Conservation (phyloP, 2,329 filamentous ascomycete genomes). For the Paramyrothecium sp. region DNA sequence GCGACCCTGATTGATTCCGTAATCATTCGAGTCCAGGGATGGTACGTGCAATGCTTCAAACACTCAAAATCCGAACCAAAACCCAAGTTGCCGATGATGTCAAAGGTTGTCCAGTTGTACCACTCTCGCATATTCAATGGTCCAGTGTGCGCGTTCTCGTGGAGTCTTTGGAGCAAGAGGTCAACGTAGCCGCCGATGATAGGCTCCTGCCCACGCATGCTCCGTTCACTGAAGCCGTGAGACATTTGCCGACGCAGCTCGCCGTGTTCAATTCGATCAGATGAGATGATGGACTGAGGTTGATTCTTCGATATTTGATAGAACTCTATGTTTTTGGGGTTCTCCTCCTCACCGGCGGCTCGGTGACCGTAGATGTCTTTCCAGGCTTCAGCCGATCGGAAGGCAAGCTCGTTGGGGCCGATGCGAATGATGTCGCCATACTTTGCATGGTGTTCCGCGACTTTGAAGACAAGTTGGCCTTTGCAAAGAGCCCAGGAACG, state of each 20-base stretch:
- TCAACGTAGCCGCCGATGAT: constrained; percentile 2
- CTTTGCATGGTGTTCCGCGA: not conserved
- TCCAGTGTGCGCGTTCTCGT: not conserved
- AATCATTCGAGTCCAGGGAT: constrained; percentile 17
- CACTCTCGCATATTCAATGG: constrained; percentile 18
- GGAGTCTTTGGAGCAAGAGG: not conserved
- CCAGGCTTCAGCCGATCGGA: not conserved
- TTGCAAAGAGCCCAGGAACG: not conserved
- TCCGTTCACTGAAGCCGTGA: not conserved
- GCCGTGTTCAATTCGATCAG: not conserved
- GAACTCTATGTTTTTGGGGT: not conserved
- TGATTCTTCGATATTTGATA: not conserved
- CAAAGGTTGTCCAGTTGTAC: constrained; percentile 25
- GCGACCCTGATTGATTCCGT: constrained; percentile 6
- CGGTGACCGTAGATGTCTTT: constrained; percentile 2
- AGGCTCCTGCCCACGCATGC: constrained; percentile 1
- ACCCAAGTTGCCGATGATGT: constrained; percentile 24
- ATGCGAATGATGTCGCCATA: not conserved
- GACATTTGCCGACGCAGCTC: not conserved
- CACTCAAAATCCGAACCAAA: constrained; percentile 23
- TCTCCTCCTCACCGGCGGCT: not conserved
- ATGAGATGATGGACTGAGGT: not conserved
- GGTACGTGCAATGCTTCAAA: constrained; percentile 17
- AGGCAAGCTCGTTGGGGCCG: not conserved
- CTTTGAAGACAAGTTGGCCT: not conserved